phyloP scores from a whole-genome alignment of 805 yeast species.

The Scheffersomyces spartinae region DNA sequence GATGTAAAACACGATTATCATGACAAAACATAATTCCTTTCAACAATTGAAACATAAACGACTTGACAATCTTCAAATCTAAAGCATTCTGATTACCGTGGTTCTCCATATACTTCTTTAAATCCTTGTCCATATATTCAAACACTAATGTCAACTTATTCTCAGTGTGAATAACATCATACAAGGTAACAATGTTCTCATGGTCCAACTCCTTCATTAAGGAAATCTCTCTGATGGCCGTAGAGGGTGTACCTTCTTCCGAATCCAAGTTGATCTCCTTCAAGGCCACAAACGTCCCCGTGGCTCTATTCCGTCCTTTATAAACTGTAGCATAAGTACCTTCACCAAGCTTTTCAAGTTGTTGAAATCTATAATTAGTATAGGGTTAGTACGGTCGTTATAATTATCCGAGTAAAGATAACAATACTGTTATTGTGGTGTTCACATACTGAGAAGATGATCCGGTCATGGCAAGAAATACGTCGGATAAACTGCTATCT shows the following conservation, averaged over 20 bases:
- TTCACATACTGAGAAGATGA: slow-evolving; percentile 33
- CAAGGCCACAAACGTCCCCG: slow-evolving; percentile 85
- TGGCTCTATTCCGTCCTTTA: slow-evolving; percentile 77
- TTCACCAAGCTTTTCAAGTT: slow-evolving; percentile 79
- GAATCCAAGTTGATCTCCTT: slow-evolving; percentile 91
- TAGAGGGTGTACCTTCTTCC: slow-evolving; percentile 97
- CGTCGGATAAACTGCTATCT: too few species aligned
- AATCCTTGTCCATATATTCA: slow-evolving; percentile 86
- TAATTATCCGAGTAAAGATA: slow-evolving; percentile 4
- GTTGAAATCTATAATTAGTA: slow-evolving; percentile 27
- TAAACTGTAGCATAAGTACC: slow-evolving; percentile 99
- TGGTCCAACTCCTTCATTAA: slow-evolving; percentile 90
- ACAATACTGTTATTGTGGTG: slow-evolving; percentile 1
- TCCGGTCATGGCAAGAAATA: too few species aligned
- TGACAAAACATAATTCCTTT: slow-evolving; percentile 85
- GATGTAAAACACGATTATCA: slow-evolving; percentile 71
- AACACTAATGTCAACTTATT: slow-evolving; percentile 89
- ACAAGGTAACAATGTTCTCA: slow-evolving; percentile 82
- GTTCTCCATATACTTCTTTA: slow-evolving; percentile 88
- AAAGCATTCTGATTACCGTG: slow-evolving; percentile 69
- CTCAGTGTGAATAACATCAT: slow-evolving; percentile 94
- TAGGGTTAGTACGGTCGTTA: background rate
- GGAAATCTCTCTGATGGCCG: slow-evolving; percentile 94
- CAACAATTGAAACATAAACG: slow-evolving; percentile 88
- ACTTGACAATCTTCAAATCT: slow-evolving; percentile 63